phyloP scores from a whole-genome alignment of 306 rosid species.

The Acacia acuminata region DNA sequence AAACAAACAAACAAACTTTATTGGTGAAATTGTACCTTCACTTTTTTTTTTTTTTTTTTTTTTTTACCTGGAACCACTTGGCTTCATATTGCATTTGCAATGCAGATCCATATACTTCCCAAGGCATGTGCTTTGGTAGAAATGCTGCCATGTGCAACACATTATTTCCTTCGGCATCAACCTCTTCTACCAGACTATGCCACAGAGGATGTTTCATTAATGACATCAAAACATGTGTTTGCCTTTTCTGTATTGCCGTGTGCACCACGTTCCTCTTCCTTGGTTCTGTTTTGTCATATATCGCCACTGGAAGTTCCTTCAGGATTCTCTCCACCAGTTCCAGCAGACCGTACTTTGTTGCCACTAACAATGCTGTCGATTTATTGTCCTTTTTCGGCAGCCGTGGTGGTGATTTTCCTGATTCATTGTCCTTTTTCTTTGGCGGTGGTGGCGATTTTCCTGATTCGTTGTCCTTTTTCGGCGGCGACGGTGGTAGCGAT shows the following conservation, averaged over 20 bases:
- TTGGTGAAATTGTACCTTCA: too few relatives aligned
- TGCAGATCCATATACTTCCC: neutral
- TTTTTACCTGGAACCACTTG: conserved; percentile 9
- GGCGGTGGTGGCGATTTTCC: too few relatives aligned
- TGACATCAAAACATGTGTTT: neutral
- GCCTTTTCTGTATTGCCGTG: neutral
- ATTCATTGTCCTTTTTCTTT: too few relatives aligned
- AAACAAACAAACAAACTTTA: too few relatives aligned
- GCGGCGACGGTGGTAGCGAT: too few relatives aligned
- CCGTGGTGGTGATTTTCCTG: too few relatives aligned
- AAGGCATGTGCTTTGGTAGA: neutral
- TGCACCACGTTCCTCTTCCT: neutral
- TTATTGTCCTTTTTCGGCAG: too few relatives aligned
- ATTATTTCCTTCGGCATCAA: neutral
- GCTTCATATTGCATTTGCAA: conserved; percentile 14
- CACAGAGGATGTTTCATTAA: neutral
- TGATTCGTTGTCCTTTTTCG: too few relatives aligned
- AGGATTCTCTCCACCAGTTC: neutral
- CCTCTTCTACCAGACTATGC: neutral
- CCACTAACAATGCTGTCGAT: neutral
- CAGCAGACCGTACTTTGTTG: neutral
- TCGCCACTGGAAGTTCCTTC: neutral
- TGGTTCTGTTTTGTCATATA: neutral
- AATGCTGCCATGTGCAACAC: conserved; percentile 10
- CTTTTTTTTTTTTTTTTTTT: neutral